phyloP scores from a whole-genome alignment of 257 asterid genomes.

The Scutellaria barbata region DNA sequence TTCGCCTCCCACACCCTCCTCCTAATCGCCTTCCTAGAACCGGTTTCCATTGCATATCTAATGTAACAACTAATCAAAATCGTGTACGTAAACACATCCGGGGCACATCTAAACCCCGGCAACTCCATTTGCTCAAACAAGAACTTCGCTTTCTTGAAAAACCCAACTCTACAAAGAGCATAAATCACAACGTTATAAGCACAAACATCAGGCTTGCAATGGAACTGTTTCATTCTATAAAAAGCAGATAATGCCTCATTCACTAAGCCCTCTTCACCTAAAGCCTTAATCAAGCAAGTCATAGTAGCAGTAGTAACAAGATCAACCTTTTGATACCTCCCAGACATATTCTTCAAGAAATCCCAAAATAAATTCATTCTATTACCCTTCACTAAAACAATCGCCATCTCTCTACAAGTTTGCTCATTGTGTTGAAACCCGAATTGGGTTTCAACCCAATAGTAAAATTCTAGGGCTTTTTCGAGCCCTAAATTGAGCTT shows the following conservation, averaged over 20 bases:
- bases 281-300: constrained; percentile 80
- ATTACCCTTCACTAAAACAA: constrained; percentile 75
- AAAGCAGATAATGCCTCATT: constrained; percentile 80
- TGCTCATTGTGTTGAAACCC: constrained; percentile 71
- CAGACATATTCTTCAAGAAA: constrained; percentile 79
- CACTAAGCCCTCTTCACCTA: constrained; percentile 87
- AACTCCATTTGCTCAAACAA: constrained; percentile 84
- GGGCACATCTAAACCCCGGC: constrained; percentile 84
- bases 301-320: constrained; percentile 68
- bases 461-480: constrained; percentile 77
- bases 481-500: constrained; percentile 65
- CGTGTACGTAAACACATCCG: constrained; percentile 80
- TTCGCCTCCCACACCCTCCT: constrained; percentile 94
- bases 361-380: constrained; percentile 70
- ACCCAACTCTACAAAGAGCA: constrained; percentile 84
- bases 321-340: constrained; percentile 38
- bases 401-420: constrained; percentile 89
- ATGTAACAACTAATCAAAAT: constrained; percentile 81
- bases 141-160: constrained; percentile 78
- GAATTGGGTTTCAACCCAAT: constrained; percentile 70
- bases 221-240: constrained; percentile 88
- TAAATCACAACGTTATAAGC: constrained; percentile 73
- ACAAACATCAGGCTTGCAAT: constrained; percentile 77
- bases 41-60: constrained; percentile 72
- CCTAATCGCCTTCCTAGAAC: constrained; percentile 79